Conservation (phyloP, 805 yeast species). For the Yarrowia alimentaria region DNA sequence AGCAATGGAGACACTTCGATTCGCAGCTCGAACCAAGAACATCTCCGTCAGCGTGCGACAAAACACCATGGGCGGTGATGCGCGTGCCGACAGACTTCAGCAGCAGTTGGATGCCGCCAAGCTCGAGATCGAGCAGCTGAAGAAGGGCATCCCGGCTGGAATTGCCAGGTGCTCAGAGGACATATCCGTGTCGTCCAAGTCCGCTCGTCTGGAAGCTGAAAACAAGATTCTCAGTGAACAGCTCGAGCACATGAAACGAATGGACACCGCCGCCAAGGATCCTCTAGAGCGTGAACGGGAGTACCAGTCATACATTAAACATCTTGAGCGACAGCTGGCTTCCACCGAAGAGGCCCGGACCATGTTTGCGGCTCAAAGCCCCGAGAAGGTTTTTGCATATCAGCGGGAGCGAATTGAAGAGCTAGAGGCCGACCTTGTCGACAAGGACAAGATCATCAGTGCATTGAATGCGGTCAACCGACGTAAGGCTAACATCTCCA, state of each 20-base stretch:
- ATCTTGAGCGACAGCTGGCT: constrained; percentile 55
- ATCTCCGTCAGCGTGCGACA: constrained; percentile 66
- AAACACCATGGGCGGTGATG: constrained; percentile 43
- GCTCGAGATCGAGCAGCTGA: constrained; percentile 47
- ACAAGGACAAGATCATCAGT: constrained; percentile 75
- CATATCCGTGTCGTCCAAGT: constrained; percentile 36
- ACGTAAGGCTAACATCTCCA: constrained; percentile 46
- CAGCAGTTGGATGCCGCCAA: constrained; percentile 62
- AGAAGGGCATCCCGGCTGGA: constrained; percentile 23
- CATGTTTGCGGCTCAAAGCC: constrained; percentile 30
- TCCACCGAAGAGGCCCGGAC: constrained; percentile 31
- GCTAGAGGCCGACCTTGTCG: constrained; percentile 58
- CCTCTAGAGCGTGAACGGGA: constrained; percentile 33
- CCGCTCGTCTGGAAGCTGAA: constrained; percentile 56
- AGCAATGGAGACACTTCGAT: constrained; percentile 79
- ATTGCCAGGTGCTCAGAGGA: background rate
- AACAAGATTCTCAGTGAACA: constrained; percentile 62
- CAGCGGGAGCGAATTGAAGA: constrained; percentile 68
- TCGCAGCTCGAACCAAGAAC: constrained; percentile 92
- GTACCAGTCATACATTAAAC: constrained; percentile 54
- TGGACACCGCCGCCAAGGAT: constrained; percentile 17
- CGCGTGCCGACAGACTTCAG: constrained; percentile 55
- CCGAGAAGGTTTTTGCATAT: constrained; percentile 47
- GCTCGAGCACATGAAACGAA: constrained; percentile 64
- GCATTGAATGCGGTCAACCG: constrained; percentile 67